Evolutionary conservation across 768 basidiomycete species (phyloP).

Genomic region (Mycena kentingensis): DNA sequence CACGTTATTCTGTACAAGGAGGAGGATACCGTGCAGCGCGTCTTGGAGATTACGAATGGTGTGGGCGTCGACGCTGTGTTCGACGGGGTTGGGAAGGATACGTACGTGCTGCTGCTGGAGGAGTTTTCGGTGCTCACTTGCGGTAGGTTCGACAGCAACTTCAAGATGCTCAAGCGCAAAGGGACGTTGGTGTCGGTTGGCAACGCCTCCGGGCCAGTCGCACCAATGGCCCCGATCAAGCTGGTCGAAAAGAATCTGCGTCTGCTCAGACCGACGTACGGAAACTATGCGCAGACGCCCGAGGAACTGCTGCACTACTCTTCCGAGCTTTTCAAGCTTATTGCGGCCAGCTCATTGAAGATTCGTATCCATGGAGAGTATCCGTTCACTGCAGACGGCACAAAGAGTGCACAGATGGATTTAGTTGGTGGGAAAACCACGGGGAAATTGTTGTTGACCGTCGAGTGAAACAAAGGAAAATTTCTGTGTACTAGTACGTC

Average conservation of each 20-base stretch:
- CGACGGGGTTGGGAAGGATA: conserved; percentile 97
- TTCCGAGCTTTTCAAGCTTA: conserved; percentile 60
- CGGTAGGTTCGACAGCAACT: conserved; percentile 72
- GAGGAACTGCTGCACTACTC: conserved; percentile 74
- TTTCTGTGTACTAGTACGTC: conserved; percentile 2
- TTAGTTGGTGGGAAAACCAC: conserved; percentile 74
- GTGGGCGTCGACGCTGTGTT: conserved; percentile 85
- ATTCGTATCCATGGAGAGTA: conserved; percentile 77
- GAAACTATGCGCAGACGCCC: conserved; percentile 70
- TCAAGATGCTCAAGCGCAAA: conserved; percentile 80
- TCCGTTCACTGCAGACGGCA: conserved; percentile 80
- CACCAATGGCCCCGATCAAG: conserved; percentile 72
- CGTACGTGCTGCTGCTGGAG: conserved; percentile 49
- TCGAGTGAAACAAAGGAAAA: conserved; percentile 30
- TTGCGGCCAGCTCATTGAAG: conserved; percentile 63
- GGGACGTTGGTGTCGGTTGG: conserved; percentile 90
- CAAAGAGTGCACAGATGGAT: conserved; percentile 75
- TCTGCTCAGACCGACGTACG: conserved; percentile 77
- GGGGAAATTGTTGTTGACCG: conserved; percentile 86
- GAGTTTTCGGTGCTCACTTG: conserved; percentile 1
- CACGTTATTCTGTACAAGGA: conserved; percentile 83
- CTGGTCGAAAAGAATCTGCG: conserved; percentile 83
- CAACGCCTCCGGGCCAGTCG: conserved; percentile 86
- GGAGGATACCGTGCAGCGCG: conserved; percentile 74
- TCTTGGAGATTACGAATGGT: conserved; percentile 74